A percentile compares a stretch with the other conserved stretches of the same genome.
Evolutionary conservation across 2,329 filamentous ascomycete genomes (phyloP).

Genomic region (Ceratocystis alfenasii): DNA sequence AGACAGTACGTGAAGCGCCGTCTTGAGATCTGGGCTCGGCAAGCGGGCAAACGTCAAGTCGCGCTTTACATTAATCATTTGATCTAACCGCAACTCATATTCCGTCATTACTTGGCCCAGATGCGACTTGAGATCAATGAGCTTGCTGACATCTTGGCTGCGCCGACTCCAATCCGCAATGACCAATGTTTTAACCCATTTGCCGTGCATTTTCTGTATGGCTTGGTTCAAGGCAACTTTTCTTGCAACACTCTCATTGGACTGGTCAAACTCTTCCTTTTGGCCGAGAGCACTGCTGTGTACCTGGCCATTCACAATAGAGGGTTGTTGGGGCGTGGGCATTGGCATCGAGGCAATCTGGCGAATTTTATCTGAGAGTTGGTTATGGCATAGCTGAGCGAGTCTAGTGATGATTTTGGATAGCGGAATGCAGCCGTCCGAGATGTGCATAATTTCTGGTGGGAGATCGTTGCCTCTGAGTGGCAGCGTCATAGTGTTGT

Average conservation of each 20-base stretch:
- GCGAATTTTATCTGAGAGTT: constrained; percentile 56
- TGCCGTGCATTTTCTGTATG: constrained; percentile 64
- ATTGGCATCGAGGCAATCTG: constrained; percentile 58
- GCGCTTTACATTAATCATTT: constrained; percentile 59
- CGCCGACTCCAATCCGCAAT: constrained; percentile 82
- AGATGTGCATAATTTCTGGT: constrained; percentile 57
- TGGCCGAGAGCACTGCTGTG: constrained; percentile 24
- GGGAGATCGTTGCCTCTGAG: constrained; percentile 46
- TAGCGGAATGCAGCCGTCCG: constrained; percentile 63
- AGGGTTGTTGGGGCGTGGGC: constrained; percentile 30
- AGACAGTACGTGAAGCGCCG: constrained; percentile 72
- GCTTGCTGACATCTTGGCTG: constrained; percentile 64
- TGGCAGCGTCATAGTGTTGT: constrained; percentile 14
- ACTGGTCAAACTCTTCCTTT: constrained; percentile 37
- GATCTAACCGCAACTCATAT: constrained; percentile 49
- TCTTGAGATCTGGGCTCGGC: constrained; percentile 82
- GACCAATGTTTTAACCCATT: constrained; percentile 87
- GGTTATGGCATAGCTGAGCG: constrained; percentile 71
- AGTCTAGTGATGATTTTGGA: constrained; percentile 63
- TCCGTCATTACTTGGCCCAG: constrained; percentile 50
- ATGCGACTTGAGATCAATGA: constrained; percentile 78
- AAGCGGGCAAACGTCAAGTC: constrained; percentile 61
- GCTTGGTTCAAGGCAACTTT: constrained; percentile 66
- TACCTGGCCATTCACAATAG: constrained; percentile 38
- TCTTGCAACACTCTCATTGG: constrained; percentile 57